These are phyloP conservation scores for Cajanus cajan DNA, from an alignment of 306 rosid species.

Conservation along the genomic window DNA sequence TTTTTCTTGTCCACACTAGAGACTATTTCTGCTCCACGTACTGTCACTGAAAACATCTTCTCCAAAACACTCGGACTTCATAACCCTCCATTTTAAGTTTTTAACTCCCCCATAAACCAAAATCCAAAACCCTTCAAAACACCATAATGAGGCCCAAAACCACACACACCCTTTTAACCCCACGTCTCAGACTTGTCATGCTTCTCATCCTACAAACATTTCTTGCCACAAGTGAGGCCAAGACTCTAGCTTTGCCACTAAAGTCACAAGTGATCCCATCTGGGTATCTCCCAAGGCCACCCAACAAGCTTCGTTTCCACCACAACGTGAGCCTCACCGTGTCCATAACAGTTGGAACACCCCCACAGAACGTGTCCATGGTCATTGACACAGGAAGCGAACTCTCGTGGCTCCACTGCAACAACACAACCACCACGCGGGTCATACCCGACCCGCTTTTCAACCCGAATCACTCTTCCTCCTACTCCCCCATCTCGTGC, in stretches of 20 bases:
- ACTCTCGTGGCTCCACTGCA: slow-evolving; percentile 86
- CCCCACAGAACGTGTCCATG: slow-evolving; percentile 84
- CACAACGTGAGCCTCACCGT: slow-evolving; percentile 74
- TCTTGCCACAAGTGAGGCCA: neutral
- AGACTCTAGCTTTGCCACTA: slow-evolving; percentile 55
- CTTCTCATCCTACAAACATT: slow-evolving; percentile 29
- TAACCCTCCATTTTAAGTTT: slow-evolving; percentile 18
- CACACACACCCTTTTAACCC: slow-evolving; percentile 10
- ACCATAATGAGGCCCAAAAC: slow-evolving; percentile 38
- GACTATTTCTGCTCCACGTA: too few species aligned
- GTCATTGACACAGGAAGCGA: slow-evolving; percentile 89
- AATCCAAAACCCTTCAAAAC: neutral
- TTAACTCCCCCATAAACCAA: neutral
- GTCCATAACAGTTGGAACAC: slow-evolving; percentile 68
- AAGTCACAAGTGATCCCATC: slow-evolving; percentile 62
- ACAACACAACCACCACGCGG: slow-evolving; percentile 31
- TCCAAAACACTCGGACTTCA: neutral
- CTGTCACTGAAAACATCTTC: too few species aligned
- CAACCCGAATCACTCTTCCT: slow-evolving; percentile 52
- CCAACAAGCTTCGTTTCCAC: slow-evolving; percentile 72
- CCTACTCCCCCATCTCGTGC: slow-evolving; percentile 58
- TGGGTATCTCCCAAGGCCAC: slow-evolving; percentile 58
- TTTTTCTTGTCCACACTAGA: too few species aligned
- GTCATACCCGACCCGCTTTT: slow-evolving; percentile 13
- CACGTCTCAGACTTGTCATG: slow-evolving; percentile 28